These are phyloP conservation scores for Podosphaera leucotricha DNA, from an alignment of 2,329 filamentous ascomycete genomes.

Conservation along the genomic window DNA sequence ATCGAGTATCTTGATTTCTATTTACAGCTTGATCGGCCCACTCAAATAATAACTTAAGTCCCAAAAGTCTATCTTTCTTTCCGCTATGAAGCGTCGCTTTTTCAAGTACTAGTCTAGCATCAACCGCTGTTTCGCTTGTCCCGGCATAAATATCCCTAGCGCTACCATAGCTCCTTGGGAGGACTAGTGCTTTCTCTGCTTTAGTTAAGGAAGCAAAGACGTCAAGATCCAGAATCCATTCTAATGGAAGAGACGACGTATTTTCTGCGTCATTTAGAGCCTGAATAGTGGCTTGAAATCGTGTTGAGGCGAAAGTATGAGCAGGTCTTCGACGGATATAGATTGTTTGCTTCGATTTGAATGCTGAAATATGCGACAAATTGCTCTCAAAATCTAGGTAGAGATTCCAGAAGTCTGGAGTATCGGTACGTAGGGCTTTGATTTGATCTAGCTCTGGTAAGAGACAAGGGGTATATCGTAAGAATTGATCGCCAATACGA, in stretches of 20 bases:
- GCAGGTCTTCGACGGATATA: slow-evolving; percentile 35
- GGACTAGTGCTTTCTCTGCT: slow-evolving; percentile 29
- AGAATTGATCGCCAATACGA: slow-evolving; percentile 8
- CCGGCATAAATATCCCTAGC: slow-evolving; percentile 23
- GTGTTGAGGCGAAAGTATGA: slow-evolving; percentile 28
- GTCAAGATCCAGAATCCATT: slow-evolving; percentile 37
- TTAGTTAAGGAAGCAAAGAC: slow-evolving; percentile 30
- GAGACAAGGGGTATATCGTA: slow-evolving; percentile 17
- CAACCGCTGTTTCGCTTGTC: slow-evolving; percentile 33
- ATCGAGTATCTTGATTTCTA: slow-evolving; percentile 21
- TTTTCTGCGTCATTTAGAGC: slow-evolving; percentile 35
- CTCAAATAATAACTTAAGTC: slow-evolving; percentile 37
- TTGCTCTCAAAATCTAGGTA: slow-evolving; percentile 39
- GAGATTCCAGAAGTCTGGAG: slow-evolving; percentile 42
- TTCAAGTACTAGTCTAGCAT: slow-evolving; percentile 34
- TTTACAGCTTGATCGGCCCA: slow-evolving; percentile 32
- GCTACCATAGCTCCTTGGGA: slow-evolving; percentile 21
- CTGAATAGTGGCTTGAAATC: slow-evolving; percentile 38
- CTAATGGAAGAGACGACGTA: slow-evolving; percentile 25
- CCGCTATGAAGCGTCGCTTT: slow-evolving; percentile 22
- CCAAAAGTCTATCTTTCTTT: slow-evolving; percentile 33
- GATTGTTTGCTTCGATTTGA: slow-evolving; percentile 36
- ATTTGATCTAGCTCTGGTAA: slow-evolving; percentile 25
- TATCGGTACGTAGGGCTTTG: slow-evolving; percentile 23
- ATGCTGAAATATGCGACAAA: slow-evolving; percentile 29